Conservation (phyloP, 768 basidiomycete species). For the Podaxis sp. region DNA sequence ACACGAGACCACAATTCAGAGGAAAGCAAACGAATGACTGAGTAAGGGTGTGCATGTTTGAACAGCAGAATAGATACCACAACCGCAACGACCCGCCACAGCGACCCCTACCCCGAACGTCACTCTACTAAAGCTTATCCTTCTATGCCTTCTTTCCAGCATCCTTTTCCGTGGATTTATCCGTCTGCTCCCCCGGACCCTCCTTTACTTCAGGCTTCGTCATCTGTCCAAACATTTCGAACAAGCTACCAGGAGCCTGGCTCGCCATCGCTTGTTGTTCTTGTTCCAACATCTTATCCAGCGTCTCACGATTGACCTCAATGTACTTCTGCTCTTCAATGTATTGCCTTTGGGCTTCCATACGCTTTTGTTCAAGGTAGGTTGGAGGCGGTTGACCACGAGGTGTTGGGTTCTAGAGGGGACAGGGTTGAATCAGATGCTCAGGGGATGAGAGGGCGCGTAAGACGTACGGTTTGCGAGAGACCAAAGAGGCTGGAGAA, state of each 20-base stretch:
- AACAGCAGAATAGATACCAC: slow-evolving; percentile 7
- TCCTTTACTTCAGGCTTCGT: slow-evolving; percentile 8
- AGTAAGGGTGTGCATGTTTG: not conserved
- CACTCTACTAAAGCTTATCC: not conserved
- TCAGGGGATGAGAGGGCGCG: not conserved
- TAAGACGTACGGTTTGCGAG: slow-evolving; percentile 23
- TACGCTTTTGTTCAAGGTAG: slow-evolving; percentile 53
- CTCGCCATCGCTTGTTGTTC: slow-evolving; percentile 40
- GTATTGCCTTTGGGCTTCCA: slow-evolving; percentile 51
- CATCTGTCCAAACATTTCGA: slow-evolving; percentile 43
- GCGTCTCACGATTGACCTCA: slow-evolving; percentile 34
- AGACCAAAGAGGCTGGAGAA: slow-evolving; percentile 44
- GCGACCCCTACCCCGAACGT: not conserved
- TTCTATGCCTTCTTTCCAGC: slow-evolving; percentile 6
- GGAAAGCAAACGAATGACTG: slow-evolving; percentile 6
- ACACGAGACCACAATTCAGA: not conserved
- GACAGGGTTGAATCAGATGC: not conserved
- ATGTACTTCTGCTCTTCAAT: slow-evolving; percentile 51
- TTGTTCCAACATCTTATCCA: slow-evolving; percentile 27
- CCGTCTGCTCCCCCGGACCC: not conserved
- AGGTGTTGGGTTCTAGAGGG: slow-evolving; percentile 20
- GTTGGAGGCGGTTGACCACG: slow-evolving; percentile 41
- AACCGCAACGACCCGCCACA: not conserved
- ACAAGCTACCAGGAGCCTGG: slow-evolving; percentile 46
- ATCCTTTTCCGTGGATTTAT: not conserved